Percentiles rank a stretch among this genome's conserved stretches.
Evolutionary conservation across 257 asterid genomes (phyloP).

Genomic region (Verbena officinalis): DNA sequence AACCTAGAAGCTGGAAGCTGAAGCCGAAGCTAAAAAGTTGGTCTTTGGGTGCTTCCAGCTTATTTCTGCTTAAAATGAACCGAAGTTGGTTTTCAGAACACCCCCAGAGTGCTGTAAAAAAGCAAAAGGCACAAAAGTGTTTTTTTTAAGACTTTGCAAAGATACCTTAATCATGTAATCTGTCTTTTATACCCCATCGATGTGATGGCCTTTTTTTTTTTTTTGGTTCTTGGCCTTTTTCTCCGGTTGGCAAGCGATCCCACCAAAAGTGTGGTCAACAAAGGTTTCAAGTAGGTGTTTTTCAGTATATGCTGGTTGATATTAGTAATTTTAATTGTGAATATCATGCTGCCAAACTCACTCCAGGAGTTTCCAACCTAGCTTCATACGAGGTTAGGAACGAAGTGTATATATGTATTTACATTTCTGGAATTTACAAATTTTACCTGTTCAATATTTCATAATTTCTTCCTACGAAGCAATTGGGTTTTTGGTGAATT

Average conservation of each 20-base stretch:
- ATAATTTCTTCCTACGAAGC: background rate
- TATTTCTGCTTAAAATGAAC: too few species aligned
- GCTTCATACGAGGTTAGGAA: constrained; percentile 5
- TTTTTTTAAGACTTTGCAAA: too few species aligned
- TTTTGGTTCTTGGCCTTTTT: background rate
- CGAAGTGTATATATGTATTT: background rate
- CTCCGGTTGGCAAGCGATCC: constrained; percentile 7
- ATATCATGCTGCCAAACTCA: background rate
- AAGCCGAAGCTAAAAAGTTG: too few species aligned
- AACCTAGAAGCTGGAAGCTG: too few species aligned
- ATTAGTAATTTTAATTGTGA: background rate
- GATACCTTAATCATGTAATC: background rate
- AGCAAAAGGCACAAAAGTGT: too few species aligned
- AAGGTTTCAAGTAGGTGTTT: background rate
- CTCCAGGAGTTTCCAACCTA: background rate
- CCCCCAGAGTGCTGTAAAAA: too few species aligned
- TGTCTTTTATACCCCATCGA: background rate
- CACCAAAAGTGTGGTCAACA: constrained; percentile 1
- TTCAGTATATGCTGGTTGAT: background rate
- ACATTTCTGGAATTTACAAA: background rate
- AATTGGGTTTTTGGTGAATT: background rate
- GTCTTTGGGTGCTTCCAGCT: too few species aligned
- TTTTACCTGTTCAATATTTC: background rate
- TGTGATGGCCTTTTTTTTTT: background rate
- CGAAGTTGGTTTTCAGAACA: too few species aligned